phyloP scores from a whole-genome alignment of 169 alveolate species.

The Eimeria sp. region DNA sequence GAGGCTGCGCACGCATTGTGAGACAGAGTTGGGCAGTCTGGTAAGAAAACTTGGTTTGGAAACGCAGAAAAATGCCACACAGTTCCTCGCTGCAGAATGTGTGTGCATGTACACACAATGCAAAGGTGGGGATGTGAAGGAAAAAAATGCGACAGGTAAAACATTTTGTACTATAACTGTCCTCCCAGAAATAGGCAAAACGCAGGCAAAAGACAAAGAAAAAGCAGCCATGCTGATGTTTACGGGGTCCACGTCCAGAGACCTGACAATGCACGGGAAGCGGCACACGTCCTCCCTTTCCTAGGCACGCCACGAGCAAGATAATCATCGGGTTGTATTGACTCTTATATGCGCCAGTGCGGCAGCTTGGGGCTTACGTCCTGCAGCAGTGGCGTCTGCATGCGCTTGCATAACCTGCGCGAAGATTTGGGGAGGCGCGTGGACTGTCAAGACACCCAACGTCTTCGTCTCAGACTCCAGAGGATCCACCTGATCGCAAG shows the following conservation, averaged over 20 bases:
- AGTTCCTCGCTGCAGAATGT: neutral
- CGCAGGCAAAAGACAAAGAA: neutral
- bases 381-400: slow-evolving; percentile 71
- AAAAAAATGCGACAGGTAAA: neutral
- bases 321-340: neutral
- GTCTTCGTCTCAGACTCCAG: slow-evolving; percentile 60
- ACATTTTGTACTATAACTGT: neutral
- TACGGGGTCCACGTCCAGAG: neutral
- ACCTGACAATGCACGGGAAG: slow-evolving; percentile 6
- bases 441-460: slow-evolving; percentile 73
- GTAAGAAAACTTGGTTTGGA: neutral
- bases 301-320: neutral
- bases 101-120: neutral
- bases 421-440: slow-evolving; percentile 64
- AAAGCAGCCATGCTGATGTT: neutral
- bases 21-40: neutral
- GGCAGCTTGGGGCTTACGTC: slow-evolving; percentile 23
- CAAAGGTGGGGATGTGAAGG: neutral
- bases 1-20: slow-evolving; percentile 34
- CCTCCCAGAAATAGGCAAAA: neutral
- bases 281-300: slow-evolving; percentile 34
- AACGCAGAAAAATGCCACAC: neutral
- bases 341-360: neutral
- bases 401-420: slow-evolving; percentile 69
- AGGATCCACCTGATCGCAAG: slow-evolving; percentile 66